Conservation (phyloP, 1,139 yeast species). For the Suhomyces bribrorum region DNA sequence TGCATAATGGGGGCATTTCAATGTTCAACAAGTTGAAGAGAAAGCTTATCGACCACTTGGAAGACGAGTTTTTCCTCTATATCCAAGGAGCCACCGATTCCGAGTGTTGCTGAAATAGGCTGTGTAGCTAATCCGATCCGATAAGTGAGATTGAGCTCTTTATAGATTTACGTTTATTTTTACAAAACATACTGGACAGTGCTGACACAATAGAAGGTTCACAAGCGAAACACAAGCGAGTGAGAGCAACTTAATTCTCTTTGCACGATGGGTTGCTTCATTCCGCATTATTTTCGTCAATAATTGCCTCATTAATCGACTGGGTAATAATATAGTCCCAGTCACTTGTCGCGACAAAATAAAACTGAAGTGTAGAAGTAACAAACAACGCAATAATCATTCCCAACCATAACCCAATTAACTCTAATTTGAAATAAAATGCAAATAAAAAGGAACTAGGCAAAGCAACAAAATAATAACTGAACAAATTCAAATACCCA, state of each 20-base stretch:
- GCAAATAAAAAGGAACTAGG: slow-evolving; percentile 59
- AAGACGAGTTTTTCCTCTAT: slow-evolving; percentile 74
- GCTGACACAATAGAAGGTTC: too few species aligned
- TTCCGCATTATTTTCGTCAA: slow-evolving; percentile 34
- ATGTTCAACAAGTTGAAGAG: slow-evolving; percentile 75
- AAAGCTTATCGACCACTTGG: slow-evolving; percentile 65
- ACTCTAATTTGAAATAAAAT: slow-evolving; percentile 44
- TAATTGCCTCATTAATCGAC: slow-evolving; percentile 43
- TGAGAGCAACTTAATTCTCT: slow-evolving; percentile 1
- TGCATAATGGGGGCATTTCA: slow-evolving; percentile 95
- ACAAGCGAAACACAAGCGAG: too few species aligned
- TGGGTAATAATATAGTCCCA: slow-evolving; percentile 57
- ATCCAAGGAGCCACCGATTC: slow-evolving; percentile 96
- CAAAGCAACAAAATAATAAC: slow-evolving; percentile 60
- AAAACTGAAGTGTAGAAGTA: slow-evolving; percentile 47
- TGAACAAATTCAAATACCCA: slow-evolving; percentile 55
- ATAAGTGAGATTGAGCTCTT: too few species aligned
- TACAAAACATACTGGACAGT: too few species aligned
- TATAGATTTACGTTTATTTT: background rate
- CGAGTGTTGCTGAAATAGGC: slow-evolving; percentile 92
- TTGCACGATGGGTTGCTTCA: slow-evolving; percentile 5
- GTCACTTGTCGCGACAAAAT: slow-evolving; percentile 49
- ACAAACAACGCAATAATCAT: slow-evolving; percentile 55
- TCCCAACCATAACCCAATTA: slow-evolving; percentile 65
- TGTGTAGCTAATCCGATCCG: too few species aligned